These are phyloP conservation scores for Suillus bovinus DNA, from an alignment of 768 basidiomycete species.

Conservation along the genomic window DNA sequence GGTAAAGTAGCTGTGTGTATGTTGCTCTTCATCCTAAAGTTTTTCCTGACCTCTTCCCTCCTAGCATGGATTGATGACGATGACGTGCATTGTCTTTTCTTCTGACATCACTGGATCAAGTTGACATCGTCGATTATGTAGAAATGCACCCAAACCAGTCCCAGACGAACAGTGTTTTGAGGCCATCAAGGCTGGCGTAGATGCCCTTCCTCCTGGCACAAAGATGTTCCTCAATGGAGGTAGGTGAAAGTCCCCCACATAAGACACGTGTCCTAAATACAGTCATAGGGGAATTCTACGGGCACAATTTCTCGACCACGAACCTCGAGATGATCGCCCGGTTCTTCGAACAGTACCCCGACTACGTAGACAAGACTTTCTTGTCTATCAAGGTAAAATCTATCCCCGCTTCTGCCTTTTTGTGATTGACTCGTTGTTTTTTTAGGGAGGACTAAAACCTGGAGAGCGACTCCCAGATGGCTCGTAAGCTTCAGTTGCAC, in stretches of 20 bases:
- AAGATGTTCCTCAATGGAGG: constrained; percentile 56
- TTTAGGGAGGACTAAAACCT: constrained; percentile 23
- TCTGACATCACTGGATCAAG: background rate
- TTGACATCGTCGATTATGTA: constrained; percentile 11
- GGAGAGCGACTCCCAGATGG: background rate
- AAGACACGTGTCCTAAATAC: background rate
- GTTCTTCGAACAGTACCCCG: constrained; percentile 48
- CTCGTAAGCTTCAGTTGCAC: constrained; percentile 20
- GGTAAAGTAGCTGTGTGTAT: constrained; percentile 7
- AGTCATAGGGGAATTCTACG: constrained; percentile 57
- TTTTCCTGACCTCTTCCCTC: background rate
- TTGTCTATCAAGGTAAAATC: constrained; percentile 34
- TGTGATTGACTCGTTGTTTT: background rate
- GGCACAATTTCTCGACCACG: constrained; percentile 36
- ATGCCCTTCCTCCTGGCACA: constrained; percentile 40
- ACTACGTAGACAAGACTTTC: constrained; percentile 35
- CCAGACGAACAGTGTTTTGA: constrained; percentile 63
- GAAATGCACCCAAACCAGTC: constrained; percentile 45
- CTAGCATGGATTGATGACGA: constrained; percentile 52
- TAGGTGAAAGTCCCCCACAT: constrained; percentile 13
- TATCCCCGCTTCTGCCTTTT: background rate
- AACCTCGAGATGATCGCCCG: constrained; percentile 51
- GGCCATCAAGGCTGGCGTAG: constrained; percentile 54
- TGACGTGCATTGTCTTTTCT: constrained; percentile 40
- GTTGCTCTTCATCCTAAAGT: background rate